Percentiles rank a stretch among this genome's conserved stretches.
phyloP scores from a whole-genome alignment of 2,329 filamentous ascomycete genomes.

The Pseudogymnoascus sp. region DNA sequence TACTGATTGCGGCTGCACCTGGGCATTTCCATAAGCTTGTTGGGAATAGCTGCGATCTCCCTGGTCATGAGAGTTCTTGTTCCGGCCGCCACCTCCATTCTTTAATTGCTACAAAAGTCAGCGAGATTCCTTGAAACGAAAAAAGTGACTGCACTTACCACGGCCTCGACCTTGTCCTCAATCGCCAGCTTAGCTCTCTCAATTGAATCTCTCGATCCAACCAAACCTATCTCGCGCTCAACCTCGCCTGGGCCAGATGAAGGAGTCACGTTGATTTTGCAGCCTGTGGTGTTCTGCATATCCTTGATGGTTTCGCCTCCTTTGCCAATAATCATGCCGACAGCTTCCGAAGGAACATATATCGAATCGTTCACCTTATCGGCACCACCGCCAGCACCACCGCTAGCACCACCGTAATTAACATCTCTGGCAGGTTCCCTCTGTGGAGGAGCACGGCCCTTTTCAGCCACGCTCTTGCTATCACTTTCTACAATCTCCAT shows the following conservation, averaged over 20 bases:
- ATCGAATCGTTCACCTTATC: conserved; percentile 78
- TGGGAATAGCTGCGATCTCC: conserved; percentile 47
- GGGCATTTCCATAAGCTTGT: conserved; percentile 33
- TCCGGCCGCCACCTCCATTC: conserved; percentile 37
- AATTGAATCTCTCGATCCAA: conserved; percentile 70
- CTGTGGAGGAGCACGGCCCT: conserved; percentile 28
- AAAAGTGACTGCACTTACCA: conserved; percentile 48
- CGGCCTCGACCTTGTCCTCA: conserved; percentile 84
- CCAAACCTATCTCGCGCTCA: conserved; percentile 78
- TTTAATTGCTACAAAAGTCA: conserved; percentile 40
- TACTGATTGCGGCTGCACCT: conserved; percentile 36
- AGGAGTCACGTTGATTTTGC: conserved; percentile 90
- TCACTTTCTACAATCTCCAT: conserved; percentile 93
- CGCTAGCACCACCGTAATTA: conserved; percentile 32
- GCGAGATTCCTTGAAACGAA: conserved; percentile 15
- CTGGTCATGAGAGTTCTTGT: conserved; percentile 39
- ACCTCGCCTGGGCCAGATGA: conserved; percentile 68
- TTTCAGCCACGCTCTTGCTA: conserved; percentile 42
- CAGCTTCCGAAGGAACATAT: conserved; percentile 79
- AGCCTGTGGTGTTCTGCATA: conserved; percentile 79
- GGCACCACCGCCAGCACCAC: conserved; percentile 32
- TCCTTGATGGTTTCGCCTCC: conserved; percentile 90
- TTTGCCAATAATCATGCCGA: conserved; percentile 95
- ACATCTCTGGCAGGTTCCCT: conserved; percentile 40
- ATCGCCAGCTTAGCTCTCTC: conserved; percentile 75